Percentiles rank a stretch among this genome's conserved stretches.
Conservation (phyloP, 306 rosid species). For the Rubus idaeus region DNA sequence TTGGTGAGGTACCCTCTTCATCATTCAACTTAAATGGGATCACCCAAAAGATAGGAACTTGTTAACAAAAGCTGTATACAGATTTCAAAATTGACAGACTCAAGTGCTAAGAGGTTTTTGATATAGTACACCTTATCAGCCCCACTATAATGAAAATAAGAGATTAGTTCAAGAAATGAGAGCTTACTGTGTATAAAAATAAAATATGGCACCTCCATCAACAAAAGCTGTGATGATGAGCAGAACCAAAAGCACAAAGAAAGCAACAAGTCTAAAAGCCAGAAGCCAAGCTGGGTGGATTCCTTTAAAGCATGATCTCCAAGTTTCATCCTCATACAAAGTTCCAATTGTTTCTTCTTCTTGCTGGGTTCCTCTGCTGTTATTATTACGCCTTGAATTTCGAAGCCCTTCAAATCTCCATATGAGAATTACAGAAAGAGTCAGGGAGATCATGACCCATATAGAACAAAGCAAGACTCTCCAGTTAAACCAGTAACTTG, state of each 20-base stretch:
- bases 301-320: conserved; percentile 87
- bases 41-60: neutral
- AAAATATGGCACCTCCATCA: conserved; percentile 77
- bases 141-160: neutral
- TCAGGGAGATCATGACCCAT: conserved; percentile 56
- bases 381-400: conserved; percentile 18
- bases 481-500: conserved; percentile 90
- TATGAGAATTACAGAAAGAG: conserved; percentile 45
- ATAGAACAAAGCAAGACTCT: conserved; percentile 66
- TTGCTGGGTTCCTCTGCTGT: conserved; percentile 36
- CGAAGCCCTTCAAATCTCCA: conserved; percentile 53
- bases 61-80: neutral
- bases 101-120: too few relatives aligned
- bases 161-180: conserved; percentile 14
- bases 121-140: too few relatives aligned
- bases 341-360: conserved; percentile 44
- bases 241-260: conserved; percentile 68
- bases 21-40: too few relatives aligned
- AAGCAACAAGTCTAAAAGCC: conserved; percentile 75
- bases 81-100: neutral
- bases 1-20: neutral
- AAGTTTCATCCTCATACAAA: conserved; percentile 88
- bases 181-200: conserved; percentile 83
- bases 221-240: conserved; percentile 57
- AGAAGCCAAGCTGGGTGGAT: conserved; percentile 92